Base-by-base conservation (phyloP, 2,329 filamentous ascomycete species). In the Trichophyton schoenleinii region DNA sequence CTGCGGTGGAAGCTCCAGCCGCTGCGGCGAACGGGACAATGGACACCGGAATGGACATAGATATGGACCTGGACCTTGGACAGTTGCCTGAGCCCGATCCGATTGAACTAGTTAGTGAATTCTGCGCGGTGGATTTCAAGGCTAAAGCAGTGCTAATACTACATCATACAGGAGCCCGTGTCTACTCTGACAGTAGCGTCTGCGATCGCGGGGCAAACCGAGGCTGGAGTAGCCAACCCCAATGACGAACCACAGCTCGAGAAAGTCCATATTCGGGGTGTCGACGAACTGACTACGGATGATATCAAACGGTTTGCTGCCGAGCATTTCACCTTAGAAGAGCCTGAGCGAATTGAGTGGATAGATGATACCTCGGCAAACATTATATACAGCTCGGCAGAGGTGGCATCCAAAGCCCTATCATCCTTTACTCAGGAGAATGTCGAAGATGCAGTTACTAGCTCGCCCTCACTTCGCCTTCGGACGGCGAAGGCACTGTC, bases 331-430 rank as follows among this genome's bases (percentile, higher is more conserved):
- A 76, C 79, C 41, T 71, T 74, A 13, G 78, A 80, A 61, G 70
- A 77, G 59, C 78, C 85, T 61, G 77, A 82, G 61, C 81, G 83
- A 64, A 79, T 96, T 65, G 91, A 97, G 75, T 99, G 94, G 94
- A 90, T 99, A 66, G 89, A 97, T 72, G 94, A 99, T 73, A 86
- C 84, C 5, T 92, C 90, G 0, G 89, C 90, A 64, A 97, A 97
- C 71, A 79, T 96, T 60, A 74, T 95, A 59, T 97, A 94, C 75
- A 78, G 79, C 61, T 79, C 76, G 41, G 70, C 78, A 11, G 77
- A 80, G 52, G 74, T 80, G 11, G 84, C 84, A 1, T 68, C 78
- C 3, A 72, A 78, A 59, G 84, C 83, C 20, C 75, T 87, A 25
- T 68, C 71, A 36, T 75, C 77, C 3, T 75, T 87, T 57, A 74